A percentile compares a stretch with the other conserved stretches of the same genome.
These are phyloP conservation scores for Vigna mungo DNA, from an alignment of 306 rosid genomes.

Conservation along the genomic window DNA sequence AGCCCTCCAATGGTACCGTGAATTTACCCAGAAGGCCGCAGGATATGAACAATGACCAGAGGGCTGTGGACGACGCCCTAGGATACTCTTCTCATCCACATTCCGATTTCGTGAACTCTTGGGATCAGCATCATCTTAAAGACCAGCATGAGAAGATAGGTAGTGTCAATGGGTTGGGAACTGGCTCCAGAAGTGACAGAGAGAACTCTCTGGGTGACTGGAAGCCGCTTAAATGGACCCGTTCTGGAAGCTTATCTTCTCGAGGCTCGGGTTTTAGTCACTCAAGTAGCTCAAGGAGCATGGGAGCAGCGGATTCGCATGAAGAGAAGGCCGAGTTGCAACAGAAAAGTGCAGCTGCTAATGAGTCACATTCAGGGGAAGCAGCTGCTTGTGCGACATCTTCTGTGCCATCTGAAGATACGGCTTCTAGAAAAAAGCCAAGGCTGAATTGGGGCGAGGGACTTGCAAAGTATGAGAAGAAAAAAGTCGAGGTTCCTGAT, in stretches of 20 bases:
- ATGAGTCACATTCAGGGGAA: conserved; percentile 74
- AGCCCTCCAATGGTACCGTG: conserved; percentile 56
- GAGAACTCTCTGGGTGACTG: conserved; percentile 74
- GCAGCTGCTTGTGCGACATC: conserved; percentile 75
- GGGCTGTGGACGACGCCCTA: conserved; percentile 64
- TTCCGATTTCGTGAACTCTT: conserved; percentile 65
- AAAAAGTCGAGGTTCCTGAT: conserved; percentile 88
- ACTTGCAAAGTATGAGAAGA: conserved; percentile 94
- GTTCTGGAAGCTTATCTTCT: conserved; percentile 89
- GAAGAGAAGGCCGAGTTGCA: conserved; percentile 68
- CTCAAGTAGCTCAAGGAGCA: conserved; percentile 73
- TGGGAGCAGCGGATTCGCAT: conserved; percentile 67
- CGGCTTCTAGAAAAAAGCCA: conserved; percentile 82
- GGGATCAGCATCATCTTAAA: conserved; percentile 76
- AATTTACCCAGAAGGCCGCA: conserved; percentile 60
- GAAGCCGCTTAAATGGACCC: conserved; percentile 94
- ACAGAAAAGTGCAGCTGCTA: conserved; percentile 58
- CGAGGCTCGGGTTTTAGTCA: conserved; percentile 91
- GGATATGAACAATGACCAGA: conserved; percentile 62
- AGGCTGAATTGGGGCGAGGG: conserved; percentile 99
- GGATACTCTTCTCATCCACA: conserved; percentile 62
- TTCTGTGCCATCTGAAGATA: conserved; percentile 76
- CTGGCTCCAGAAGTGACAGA: conserved; percentile 70
- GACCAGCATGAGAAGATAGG: conserved; percentile 78
- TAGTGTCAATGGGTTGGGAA: conserved; percentile 61